Conservation (phyloP, 2,329 filamentous ascomycete genomes). For the Penicillium sp. region DNA sequence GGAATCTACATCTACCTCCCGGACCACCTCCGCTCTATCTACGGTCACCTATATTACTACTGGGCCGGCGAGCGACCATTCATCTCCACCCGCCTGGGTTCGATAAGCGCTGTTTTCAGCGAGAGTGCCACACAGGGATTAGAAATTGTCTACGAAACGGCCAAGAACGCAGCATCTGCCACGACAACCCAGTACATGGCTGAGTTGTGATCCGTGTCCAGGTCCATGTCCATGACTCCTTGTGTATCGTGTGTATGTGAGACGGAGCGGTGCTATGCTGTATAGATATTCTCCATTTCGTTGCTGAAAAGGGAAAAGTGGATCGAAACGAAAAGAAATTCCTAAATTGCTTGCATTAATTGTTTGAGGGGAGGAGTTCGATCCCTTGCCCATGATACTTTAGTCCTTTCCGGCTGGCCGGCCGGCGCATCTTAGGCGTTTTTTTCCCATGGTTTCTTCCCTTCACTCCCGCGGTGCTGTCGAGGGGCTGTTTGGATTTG, state of each 20-base stretch:
- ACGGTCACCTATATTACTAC: conserved; percentile 91
- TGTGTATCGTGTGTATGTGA: no score
- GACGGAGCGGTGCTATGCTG: no score
- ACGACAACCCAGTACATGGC: conserved; percentile 33
- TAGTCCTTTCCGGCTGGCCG: conserved; percentile 19
- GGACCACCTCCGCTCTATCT: conserved; percentile 82
- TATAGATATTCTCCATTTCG: no score
- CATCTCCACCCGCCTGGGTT: conserved; percentile 36
- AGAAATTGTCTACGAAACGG: conserved; percentile 55
- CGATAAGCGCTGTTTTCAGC: conserved; percentile 39
- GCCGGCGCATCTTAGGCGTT: conserved; percentile 35
- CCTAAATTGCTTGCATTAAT: not conserved
- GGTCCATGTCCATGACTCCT: not conserved
- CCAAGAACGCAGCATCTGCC: conserved; percentile 49
- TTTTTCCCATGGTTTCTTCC: conserved; percentile 12
- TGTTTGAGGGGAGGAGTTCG: conserved; percentile 9
- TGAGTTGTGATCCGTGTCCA: conserved; percentile 34
- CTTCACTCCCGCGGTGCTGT: not conserved
- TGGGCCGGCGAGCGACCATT: conserved; percentile 72
- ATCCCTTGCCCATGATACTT: conserved; percentile 6
- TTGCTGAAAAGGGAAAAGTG: not conserved
- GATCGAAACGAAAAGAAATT: not conserved
- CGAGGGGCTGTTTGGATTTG: not conserved
- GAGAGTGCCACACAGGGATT: conserved; percentile 35
- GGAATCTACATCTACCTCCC: conserved; percentile 91